phyloP scores from a whole-genome alignment of 805 yeast genomes.

The Sugiyamaella lignohabitans region DNA sequence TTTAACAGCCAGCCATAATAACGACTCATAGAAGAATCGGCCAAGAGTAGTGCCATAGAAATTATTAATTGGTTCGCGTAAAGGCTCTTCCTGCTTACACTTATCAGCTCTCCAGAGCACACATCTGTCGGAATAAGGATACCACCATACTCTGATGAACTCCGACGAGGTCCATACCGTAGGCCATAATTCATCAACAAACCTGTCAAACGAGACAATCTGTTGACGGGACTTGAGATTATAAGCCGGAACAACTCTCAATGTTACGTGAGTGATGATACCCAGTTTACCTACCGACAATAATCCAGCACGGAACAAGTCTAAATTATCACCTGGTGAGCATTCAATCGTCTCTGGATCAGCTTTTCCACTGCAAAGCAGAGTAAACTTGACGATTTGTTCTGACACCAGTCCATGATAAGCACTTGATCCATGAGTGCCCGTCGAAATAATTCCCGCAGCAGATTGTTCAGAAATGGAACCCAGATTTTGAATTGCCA shows the following conservation, averaged over 20 bases:
- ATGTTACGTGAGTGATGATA: conserved; percentile 74
- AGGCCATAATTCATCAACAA: conserved; percentile 62
- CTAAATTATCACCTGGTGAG: conserved; percentile 55
- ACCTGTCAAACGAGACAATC: conserved; percentile 67
- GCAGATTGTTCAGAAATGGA: conserved; percentile 89
- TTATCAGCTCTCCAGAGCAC: conserved; percentile 86
- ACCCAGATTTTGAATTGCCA: conserved; percentile 87
- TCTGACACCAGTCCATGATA: conserved; percentile 86
- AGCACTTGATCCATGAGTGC: conserved; percentile 94
- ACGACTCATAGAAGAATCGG: conserved; percentile 68
- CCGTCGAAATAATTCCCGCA: conserved; percentile 95
- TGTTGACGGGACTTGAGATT: conserved; percentile 76
- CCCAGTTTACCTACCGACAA: conserved; percentile 90
- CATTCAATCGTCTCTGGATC: conserved; percentile 65
- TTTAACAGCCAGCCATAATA: conserved; percentile 74
- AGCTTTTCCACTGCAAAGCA: conserved; percentile 50
- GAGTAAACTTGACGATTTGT: conserved; percentile 71
- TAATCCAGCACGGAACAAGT: conserved; percentile 72
- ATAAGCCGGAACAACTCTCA: conserved; percentile 78
- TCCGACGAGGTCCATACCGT: conserved; percentile 83
- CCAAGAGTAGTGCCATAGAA: conserved; percentile 86
- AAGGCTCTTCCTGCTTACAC: conserved; percentile 55
- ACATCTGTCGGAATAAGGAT: conserved; percentile 82
- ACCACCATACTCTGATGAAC: conserved; percentile 95
- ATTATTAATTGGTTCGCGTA: conserved; percentile 49